These are phyloP conservation scores for Globisporangium ultimum DNA, from an alignment of 352 stramenopile genomes.

Conservation along the genomic window DNA sequence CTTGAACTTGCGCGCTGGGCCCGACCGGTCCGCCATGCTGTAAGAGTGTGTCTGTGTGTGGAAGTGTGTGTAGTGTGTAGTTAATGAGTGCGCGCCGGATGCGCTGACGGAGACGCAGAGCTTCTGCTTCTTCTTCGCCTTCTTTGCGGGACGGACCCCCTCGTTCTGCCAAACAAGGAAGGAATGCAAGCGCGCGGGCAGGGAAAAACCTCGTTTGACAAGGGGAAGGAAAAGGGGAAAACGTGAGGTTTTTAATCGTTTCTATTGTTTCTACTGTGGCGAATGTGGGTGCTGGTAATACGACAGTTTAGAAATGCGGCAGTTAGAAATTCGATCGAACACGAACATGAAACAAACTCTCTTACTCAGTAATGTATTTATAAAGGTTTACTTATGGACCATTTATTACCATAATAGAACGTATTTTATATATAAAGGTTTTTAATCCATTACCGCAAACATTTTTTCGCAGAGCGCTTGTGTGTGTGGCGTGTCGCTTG, in stretches of 20 bases:
- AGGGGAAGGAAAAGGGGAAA: background rate
- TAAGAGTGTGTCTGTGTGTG: background rate
- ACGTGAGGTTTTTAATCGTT: background rate
- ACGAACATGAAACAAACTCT: no score
- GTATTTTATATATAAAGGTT: no score
- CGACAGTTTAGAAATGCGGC: background rate
- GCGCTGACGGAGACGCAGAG: no score
- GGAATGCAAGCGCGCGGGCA: no score
- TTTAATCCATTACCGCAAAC: no score
- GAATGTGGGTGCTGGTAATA: background rate
- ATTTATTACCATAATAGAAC: no score
- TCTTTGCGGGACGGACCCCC: background rate
- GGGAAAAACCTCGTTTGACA: background rate
- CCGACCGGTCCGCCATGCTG: conserved; percentile 12
- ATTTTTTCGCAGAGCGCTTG: no score
- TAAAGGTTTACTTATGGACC: no score
- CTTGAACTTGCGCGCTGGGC: conserved; percentile 76
- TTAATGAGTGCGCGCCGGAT: no score
- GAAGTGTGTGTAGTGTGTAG: background rate
- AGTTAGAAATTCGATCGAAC: background rate
- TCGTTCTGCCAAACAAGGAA: background rate
- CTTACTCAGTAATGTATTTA: no score
- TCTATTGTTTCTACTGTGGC: background rate
- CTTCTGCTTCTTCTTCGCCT: background rate
- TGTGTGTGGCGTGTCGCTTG: background rate